Percentiles rank a stretch among this genome's conserved stretches.
phyloP scores from a whole-genome alignment of 495 filamentous ascomycete species.

The Aspergillus cristatus region DNA sequence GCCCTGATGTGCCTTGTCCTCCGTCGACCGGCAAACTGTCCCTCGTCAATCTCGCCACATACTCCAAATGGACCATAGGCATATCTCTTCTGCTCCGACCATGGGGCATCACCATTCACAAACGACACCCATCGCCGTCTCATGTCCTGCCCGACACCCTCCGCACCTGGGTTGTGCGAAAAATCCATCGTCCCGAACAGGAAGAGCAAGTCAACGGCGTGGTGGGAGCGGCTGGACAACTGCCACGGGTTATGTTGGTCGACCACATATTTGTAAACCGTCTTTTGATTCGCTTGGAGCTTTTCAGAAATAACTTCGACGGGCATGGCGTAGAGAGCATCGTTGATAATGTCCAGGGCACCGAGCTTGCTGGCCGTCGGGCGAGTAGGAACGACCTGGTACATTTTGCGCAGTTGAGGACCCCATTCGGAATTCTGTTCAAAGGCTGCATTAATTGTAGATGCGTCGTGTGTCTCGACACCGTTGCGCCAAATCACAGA shows the following conservation, averaged over 20 bases:
- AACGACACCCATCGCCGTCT: conserved; percentile 27
- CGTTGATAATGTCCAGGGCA: conserved; percentile 28
- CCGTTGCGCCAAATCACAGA: conserved; percentile 36
- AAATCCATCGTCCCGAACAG: conserved; percentile 28
- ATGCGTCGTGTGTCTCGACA: conserved; percentile 21
- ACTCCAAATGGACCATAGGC: conserved; percentile 29
- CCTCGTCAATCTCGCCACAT: conserved; percentile 24
- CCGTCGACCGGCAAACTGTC: conserved; percentile 22
- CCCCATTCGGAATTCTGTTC: conserved; percentile 20
- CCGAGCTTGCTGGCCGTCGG: conserved; percentile 31
- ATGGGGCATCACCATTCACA: conserved; percentile 22
- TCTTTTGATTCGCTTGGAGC: conserved; percentile 16
- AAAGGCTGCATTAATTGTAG: conserved; percentile 24
- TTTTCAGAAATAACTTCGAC: conserved; percentile 28
- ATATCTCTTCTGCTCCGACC: conserved; percentile 18
- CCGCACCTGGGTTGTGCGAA: conserved; percentile 23
- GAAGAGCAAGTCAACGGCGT: conserved; percentile 37
- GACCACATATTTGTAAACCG: conserved; percentile 30
- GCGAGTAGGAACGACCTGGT: conserved; percentile 25
- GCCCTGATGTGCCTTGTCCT: conserved; percentile 16
- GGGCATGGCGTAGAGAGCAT: conserved; percentile 24
- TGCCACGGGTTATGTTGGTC: conserved; percentile 39
- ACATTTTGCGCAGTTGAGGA: conserved; percentile 25
- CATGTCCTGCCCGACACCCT: conserved; percentile 23
- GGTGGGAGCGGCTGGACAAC: conserved; percentile 31